Base-by-base conservation (phyloP, 441 rosid genomes). In the Erysimum pusillum region DNA sequence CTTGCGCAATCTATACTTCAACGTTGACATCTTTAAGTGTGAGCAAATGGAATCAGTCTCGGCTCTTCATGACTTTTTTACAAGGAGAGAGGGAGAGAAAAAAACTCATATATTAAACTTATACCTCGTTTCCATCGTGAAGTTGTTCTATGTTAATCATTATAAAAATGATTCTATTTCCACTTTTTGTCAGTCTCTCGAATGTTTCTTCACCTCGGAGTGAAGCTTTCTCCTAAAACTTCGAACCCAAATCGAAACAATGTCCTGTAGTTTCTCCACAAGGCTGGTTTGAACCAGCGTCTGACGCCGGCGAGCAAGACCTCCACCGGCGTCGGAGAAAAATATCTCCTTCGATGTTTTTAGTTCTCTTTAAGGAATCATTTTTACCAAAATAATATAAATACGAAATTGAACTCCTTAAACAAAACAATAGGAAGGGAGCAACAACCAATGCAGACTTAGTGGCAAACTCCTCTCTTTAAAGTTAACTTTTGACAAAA, bases 261-360 rank as follows among this genome's bases (percentile, higher is more conserved):
- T 61, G 44, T 44, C 61, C 5, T 67, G 65, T 12, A 78, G 31
- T 61, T 67, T 73, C 74, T 35, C 60, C 69, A 52, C 53, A 61
- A 73, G 60, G 25, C 66, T 22, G 25, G 25, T 22, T 22, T 22
- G 25, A 22, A 22, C 25, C 25, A 22, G 2, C 25, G 2, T 22
- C 25, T 2, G 25, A 22, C 25, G 25, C 25, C 25, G 25, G 25
- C 25, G 25, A 22, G 25, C 25, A 22, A 22, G 25, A 22, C 2
- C 25, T 22, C 25, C 1, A 22, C 25, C 25, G 2, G 2, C 1
- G 25, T 22, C 25, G n/a, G n/a, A n/a, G n/a, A n/a, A n/a, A n/a
- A n/a, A n/a, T n/a, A n/a, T n/a, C n/a, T n/a, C n/a, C n/a, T n/a
- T n/a, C n/a, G n/a, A n/a, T n/a, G 25, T 22, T 22, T 22, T 22